Conservation (phyloP, 2,329 filamentous ascomycete genomes). For the Paecilomyces formosus region DNA sequence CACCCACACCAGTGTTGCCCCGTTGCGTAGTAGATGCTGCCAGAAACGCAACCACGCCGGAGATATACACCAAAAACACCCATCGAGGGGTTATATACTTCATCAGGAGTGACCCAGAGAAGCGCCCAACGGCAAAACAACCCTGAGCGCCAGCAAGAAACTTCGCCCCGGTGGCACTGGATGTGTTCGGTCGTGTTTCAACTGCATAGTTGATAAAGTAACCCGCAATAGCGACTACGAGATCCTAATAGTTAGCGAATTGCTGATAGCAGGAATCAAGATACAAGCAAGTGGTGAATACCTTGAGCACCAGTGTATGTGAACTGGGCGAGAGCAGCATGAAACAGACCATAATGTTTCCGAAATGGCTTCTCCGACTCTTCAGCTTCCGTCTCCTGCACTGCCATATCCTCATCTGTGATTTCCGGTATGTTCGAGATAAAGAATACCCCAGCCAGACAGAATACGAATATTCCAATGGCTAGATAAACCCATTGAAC, state of each 20-base stretch:
- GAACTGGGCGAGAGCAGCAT: conserved; percentile 69
- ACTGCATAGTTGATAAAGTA: conserved; percentile 71
- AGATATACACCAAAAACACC: conserved; percentile 63
- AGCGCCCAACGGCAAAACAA: conserved; percentile 64
- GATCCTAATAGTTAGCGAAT: conserved; percentile 1
- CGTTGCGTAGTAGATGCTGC: conserved; percentile 42
- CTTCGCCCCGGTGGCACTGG: conserved; percentile 52
- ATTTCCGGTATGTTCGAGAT: conserved; percentile 63
- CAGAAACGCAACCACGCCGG: conserved; percentile 53
- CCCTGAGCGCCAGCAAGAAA: conserved; percentile 70
- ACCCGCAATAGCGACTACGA: conserved; percentile 37
- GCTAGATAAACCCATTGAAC: conserved; percentile 79
- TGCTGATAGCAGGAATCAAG: conserved; percentile 4
- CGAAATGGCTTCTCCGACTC: conserved; percentile 53
- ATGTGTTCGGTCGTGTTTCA: conserved; percentile 50
- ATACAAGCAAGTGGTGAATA: conserved; percentile 11
- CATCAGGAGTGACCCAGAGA: conserved; percentile 61
- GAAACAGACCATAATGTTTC: conserved; percentile 69
- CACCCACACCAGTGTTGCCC: conserved; percentile 40
- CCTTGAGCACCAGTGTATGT: conserved; percentile 73
- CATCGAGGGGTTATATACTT: conserved; percentile 59
- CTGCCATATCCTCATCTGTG: conserved; percentile 62
- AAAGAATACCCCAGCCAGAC: conserved; percentile 60
- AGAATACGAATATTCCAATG: conserved; percentile 64
- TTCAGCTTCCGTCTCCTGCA: conserved; percentile 47